Evolutionary conservation across 2,329 filamentous ascomycete genomes (phyloP).

Genomic region (Xylariales sp.): DNA sequence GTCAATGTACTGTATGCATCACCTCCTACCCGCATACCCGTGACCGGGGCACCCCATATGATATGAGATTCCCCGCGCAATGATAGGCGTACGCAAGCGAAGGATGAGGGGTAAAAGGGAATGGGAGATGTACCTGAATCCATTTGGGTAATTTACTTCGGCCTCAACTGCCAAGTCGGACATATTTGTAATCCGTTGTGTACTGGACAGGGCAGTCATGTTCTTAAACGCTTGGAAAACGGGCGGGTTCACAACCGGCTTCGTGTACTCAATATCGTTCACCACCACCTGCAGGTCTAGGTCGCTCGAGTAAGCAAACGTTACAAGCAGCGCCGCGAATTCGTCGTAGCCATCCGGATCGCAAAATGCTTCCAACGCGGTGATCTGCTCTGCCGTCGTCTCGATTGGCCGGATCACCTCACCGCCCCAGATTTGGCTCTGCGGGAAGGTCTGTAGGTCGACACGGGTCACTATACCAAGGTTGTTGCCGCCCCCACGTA

Average conservation of each 20-base stretch:
- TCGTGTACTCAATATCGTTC: neutral
- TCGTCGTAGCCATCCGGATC: neutral
- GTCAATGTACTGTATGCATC: neutral
- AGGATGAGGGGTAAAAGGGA: too few relatives aligned
- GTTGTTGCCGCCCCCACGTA: conserved; percentile 23
- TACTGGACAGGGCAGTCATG: neutral
- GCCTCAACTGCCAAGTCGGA: neutral
- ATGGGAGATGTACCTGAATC: neutral
- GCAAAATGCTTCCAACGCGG: neutral
- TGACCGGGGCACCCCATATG: too few relatives aligned
- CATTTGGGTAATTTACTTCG: neutral
- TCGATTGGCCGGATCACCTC: neutral
- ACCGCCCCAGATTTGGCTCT: neutral
- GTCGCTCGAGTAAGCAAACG: neutral
- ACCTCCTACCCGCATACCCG: too few relatives aligned
- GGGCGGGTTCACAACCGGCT: neutral
- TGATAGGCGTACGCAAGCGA: too few relatives aligned
- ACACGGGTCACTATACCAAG: conserved; percentile 25
- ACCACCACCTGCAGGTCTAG: neutral
- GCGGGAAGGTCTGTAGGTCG: neutral
- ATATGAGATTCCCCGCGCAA: too few relatives aligned
- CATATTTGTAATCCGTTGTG: neutral
- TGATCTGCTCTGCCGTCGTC: conserved; percentile 8
- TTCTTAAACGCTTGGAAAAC: neutral
- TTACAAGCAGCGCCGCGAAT: neutral